Conservation (phyloP, 2,329 filamentous ascomycete species). For the Aspergillus clavatus region DNA sequence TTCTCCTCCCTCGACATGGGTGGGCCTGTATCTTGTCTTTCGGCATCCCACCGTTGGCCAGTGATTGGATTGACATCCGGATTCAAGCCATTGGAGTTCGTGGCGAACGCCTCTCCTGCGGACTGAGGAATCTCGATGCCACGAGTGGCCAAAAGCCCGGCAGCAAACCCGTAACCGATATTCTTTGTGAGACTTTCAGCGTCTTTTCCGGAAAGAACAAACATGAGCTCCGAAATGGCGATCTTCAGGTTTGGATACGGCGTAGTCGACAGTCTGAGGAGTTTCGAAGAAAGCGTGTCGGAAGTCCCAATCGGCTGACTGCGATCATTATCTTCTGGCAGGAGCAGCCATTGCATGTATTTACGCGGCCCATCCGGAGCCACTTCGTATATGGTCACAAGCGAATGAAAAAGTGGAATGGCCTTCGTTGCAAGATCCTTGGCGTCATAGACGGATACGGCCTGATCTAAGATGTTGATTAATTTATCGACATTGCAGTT, state of each 20-base stretch:
- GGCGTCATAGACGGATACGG: constrained; percentile 60
- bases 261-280: constrained; percentile 74
- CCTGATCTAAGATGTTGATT: constrained; percentile 63
- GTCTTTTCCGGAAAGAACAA: constrained; percentile 79
- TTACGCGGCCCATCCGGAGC: constrained; percentile 60
- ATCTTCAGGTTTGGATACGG: constrained; percentile 69
- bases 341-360: constrained; percentile 60
- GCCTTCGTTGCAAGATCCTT: constrained; percentile 67
- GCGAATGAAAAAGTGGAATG: constrained; percentile 67
- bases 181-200: constrained; percentile 78
- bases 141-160: constrained; percentile 81
- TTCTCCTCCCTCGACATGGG: constrained; percentile 91
- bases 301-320: constrained; percentile 71
- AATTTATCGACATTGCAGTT: constrained; percentile 60
- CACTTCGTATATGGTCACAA: constrained; percentile 65
- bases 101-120: constrained; percentile 53
- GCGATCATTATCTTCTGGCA: constrained; percentile 74
- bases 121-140: constrained; percentile 71
- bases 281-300: constrained; percentile 65
- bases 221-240: constrained; percentile 72
- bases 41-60: constrained; percentile 70
- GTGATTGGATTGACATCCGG: constrained; percentile 72
- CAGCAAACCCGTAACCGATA: constrained; percentile 90
- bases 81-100: constrained; percentile 20
- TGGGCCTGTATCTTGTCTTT: constrained; percentile 55